Evolutionary conservation across 1,284 basidiomycete genomes (phyloP), one percentile per base, ranked within the genome.

Genomic region (Cutaneotrichosporon spelunceum): DNA sequence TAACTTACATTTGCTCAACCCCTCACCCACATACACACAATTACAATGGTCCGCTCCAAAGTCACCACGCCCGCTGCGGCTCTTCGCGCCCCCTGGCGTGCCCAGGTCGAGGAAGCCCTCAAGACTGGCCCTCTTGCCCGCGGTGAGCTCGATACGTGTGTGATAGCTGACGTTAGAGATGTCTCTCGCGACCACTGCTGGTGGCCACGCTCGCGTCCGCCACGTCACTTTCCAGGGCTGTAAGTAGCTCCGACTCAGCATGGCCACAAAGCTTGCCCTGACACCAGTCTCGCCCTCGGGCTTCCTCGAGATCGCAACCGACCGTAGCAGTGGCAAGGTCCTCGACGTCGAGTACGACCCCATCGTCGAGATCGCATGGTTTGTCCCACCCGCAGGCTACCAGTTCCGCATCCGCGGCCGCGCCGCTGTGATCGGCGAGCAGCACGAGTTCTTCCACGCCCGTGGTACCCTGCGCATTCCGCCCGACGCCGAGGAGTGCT

Each of bases 401-500:
- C 58, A 60, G 62, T 64, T 64, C 59, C 62, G 62, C 23, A 64
- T 64, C 55, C 55, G 59, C 29, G 62, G 62, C 24, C 34, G 21
- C 26, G 52, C 56, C 10, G 59, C 59, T 5, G 53, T 56, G 1
- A 57, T 64, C 29, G 56, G 59, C 53, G 62, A 64, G 42, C 47
- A 27, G 42, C 27, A 45, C 54, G 54, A 56, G 27, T 56, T 56
- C 54, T 26, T 33, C 44, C 8, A 34, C 30, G 42, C 54, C n/a
- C 34, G 29, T 16, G 23, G 42, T 27, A 33, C 44, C 26, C 54
- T 56, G 11, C 27, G 23, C 42, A 27, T 56, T 10, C 29, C 27
- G 1, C 48, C 48, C 24, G 30, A 16, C 13, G 30, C 34, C 16
- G 50, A 53, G 8, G 60, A 61, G 39, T 34, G 44, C 19, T 9